Percentiles rank a stretch among this genome's conserved stretches.
phyloP scores from a whole-genome alignment of 306 rosid species.

The Dicorynia guianensis region DNA sequence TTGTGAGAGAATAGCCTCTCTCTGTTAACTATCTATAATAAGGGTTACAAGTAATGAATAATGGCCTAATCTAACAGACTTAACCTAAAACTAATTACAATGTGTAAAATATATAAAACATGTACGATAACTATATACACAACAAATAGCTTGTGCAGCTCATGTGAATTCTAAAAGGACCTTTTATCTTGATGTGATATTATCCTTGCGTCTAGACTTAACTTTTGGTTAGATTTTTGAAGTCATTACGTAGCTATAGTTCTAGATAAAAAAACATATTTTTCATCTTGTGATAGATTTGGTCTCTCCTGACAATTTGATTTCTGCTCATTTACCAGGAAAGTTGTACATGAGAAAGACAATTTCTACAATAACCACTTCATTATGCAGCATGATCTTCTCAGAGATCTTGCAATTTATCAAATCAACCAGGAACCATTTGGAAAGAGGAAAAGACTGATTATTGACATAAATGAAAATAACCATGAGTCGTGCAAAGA shows the following conservation, averaged over 20 bases:
- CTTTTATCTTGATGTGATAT: too few species aligned
- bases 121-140: too few species aligned
- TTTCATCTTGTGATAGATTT: neutral
- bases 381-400: conserved; percentile 60
- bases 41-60: too few species aligned
- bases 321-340: conserved; percentile 46
- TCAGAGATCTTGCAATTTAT: conserved; percentile 66
- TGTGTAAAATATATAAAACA: too few species aligned
- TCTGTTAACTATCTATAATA: too few species aligned
- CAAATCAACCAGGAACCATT: conserved; percentile 40
- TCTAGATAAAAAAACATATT: neutral
- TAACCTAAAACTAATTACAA: too few species aligned
- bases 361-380: conserved; percentile 59
- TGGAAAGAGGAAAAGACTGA: conserved; percentile 52
- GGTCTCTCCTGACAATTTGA: neutral
- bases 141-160: too few species aligned
- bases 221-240: too few species aligned
- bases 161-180: too few species aligned
- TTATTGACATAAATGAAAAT: conserved; percentile 52
- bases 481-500: conserved; percentile 59
- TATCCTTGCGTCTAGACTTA: too few species aligned
- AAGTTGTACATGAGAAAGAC: conserved; percentile 35
- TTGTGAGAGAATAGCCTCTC: too few species aligned
- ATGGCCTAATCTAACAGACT: too few species aligned
- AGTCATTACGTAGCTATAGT: neutral